Base-by-base conservation (phyloP, 2,329 filamentous ascomycete genomes). In the Paecilomyces variotii region DNA sequence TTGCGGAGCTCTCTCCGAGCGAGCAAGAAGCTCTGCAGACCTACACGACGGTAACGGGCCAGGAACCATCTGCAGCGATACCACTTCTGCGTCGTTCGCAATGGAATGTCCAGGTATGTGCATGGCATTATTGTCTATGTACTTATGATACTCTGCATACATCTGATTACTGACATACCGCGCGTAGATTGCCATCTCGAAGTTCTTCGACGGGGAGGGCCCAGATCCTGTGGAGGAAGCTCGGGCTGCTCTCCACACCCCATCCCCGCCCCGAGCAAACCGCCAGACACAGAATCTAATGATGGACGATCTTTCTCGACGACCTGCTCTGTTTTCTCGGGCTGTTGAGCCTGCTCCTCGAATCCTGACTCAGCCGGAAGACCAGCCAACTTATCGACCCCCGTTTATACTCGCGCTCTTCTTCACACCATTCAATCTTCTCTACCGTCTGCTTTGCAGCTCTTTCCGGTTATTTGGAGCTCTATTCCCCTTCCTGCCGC, bases 191-290 rank as follows among this genome's bases (percentile, higher is more conserved):
- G 93, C 94, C 59, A 93, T 99, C 63, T 86, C 94, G 64, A 95
- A 95, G 71, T 97, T 97, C 83, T 99, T 97, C 72, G 94, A 99
- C 69, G 94, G 94, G 65, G 94, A 97, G 76, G 88, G 88, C 2
- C 84, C 91, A 54, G 90, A 96, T 71, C 88, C 85, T 11, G 79
- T 93, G 19, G 88, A 89, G 59, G 90, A 94, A 76, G 89, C 89
- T 59, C 82, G 87, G 55, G 82, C 87, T 54, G 80, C 83, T 6
- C 80, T 87, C 60, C 77, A 82, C 56, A 75, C 80, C n/a, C 69
- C 76, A 32, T 80, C 85, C 45, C 86, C 87, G 19, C 84, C 84
- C 53, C 80, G 84, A 62, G 77, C 85, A 59, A 77, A 80, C 12
- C 82, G 90, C 63, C 85, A 88, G 61, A 78, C 82, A 64, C 89